Base-by-base conservation (phyloP, 1,139 yeast genomes). In the Yamadazyma jaroonii region DNA sequence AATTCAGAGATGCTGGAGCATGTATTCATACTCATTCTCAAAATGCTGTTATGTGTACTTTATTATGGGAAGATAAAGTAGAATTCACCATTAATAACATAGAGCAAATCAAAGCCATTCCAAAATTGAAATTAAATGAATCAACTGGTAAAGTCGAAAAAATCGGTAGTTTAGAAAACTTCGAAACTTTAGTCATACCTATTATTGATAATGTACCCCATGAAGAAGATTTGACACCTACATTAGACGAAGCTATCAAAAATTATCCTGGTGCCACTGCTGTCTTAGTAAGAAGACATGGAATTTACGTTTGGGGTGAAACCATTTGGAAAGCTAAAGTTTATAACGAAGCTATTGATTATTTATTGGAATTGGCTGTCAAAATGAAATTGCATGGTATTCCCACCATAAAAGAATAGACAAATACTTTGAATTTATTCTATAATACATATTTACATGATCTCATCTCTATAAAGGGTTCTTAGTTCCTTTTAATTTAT, bases 1-100 rank as follows among this genome's bases (percentile, higher is more conserved):
- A 71, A 25, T 58, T 77, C 62, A 70, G 92, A 48, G 74, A 76
- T 41, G 95, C 96, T 1, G 95, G 95, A 9, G 96, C 97, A 1
- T 87, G 96, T 59, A 89, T 90, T 44, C 97, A 90, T 59, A 90
- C 97, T 0, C 97, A 90, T 57, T 89, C 97, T 0, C 94, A 84
- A 53, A 73, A 72, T 41, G 96, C 97, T 0, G 96, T 90, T 1
- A 71, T 90, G 81, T 78, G 80, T 34, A 80, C 95, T 0, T 60
- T 87, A 47, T 59, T 89, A 17, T 86, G 75, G 59, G 74, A 63
- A 41, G 81, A 78, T 40, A 70, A 78, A 41, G 53, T 55, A 11
- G 90, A 78, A 56, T 89, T 89, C 60, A 69, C 72, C 35, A 89
- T 92, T 43, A 72, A 86, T 40, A 79, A 85, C 49, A 81, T 90